Percentiles rank a stretch among this genome's conserved stretches.
Conservation (phyloP, 73 alveolate genomes). For the Tetrahymena borealis region DNA sequence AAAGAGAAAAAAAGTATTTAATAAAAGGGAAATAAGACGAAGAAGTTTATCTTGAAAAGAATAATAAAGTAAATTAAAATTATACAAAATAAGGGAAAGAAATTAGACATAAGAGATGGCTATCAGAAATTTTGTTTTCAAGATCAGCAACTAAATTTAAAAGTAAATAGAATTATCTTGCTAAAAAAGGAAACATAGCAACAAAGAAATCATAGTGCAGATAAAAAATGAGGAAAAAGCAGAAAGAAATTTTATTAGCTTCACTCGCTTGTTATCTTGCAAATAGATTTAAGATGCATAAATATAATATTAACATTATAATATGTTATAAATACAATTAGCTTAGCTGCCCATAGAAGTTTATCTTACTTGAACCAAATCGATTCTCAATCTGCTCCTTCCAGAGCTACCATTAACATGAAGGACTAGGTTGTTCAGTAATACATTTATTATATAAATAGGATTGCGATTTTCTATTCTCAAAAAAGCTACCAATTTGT, state of each 20-base stretch:
- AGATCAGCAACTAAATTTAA: neutral
- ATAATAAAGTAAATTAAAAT: neutral
- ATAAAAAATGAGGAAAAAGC: neutral
- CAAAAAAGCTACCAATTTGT: too few species aligned
- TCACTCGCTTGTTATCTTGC: too few species aligned
- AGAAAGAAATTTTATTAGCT: neutral
- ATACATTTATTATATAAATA: neutral
- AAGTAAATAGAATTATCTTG: neutral
- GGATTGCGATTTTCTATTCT: neutral
- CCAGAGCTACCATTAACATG: neutral
- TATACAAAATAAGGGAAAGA: neutral
- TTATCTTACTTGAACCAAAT: neutral
- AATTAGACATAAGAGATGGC: neutral
- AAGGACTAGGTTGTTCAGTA: neutral
- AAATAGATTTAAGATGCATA: too few species aligned
- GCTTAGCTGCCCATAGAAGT: neutral
- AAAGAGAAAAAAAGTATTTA: neutral
- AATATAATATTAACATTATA: too few species aligned
- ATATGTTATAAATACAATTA: neutral
- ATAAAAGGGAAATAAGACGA: neutral
- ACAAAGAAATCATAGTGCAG: too few species aligned
- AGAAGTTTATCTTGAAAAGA: neutral
- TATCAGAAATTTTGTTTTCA: neutral
- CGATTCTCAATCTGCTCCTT: neutral
- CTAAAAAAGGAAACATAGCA: neutral